Evolutionary conservation across 1,139 yeast genomes (phyloP), one percentile per base, ranked within the genome.

Genomic region (Zygoascus sp.): DNA sequence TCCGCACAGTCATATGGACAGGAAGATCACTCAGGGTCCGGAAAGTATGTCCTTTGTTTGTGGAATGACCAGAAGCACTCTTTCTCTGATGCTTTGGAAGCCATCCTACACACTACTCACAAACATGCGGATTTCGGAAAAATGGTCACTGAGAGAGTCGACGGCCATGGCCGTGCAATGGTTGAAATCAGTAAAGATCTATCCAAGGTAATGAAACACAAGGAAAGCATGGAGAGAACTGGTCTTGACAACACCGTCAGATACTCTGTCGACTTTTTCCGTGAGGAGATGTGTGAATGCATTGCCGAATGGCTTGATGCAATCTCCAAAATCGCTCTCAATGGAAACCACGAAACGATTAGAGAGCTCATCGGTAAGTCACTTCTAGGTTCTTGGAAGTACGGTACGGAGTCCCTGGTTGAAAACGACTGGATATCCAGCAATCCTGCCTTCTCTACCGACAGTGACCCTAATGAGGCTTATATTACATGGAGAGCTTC

Each of bases 41-140:
- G 65, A 1, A 75, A 76, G 51, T 87, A 73, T 62, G 80, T 75
- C 30, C 66, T 87, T 37, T 65, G 80, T 45, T 66, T 84, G 2
- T 86, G 88, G 73, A 87, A 88, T 58, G 96, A 88, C 59, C 94
- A 84, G 59, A 74, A 79, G 32, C 80, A 85, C 50, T 90, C 88
- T 50, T 80, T 76, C 53, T 68, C 81, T 45, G 95, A 87, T 57
- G 92, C 92, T 0, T 77, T 81, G 2, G 81, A 79, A 51, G 65
- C 87, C 36, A 78, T 88, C 8, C 72, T 76, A 44, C 62, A 75
- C 32, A 83, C 89, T 0, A 83, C 94, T 27, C 73, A 75, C 21
- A 82, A 84, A 56, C 77, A 77, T 1, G 67, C 66, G n/a, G 81
- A 77, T 41, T 88, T 83, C 66, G 90, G 90, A 1, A 68, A 72